Base-by-base conservation (phyloP, 441 rosid species). In the Capsella rubella region DNA sequence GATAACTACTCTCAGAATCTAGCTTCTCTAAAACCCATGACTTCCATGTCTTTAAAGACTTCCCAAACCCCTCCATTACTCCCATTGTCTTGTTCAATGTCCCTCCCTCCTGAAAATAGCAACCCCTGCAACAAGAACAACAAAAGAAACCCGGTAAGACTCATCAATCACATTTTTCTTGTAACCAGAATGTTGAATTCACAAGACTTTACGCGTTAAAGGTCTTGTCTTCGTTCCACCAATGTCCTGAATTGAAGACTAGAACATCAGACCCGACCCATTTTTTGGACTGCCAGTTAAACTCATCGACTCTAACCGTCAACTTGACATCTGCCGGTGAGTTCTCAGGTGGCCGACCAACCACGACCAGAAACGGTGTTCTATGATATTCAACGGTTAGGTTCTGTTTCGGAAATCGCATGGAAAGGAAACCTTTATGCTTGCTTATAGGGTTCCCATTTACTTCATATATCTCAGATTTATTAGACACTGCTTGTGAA, bases 201-300 rank as follows among this genome's bases (percentile, higher is more conserved):
- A 15, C 12, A 56, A 14, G 39, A 10, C 10, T 72, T 10, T 90
- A 89, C 99, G 80, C 66, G 49, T 78, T 85, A 35, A 81, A 58
- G 21, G 92, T 92, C 81, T 92, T 95, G 39, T 83, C 86, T 35
- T 81, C 80, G 31, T 87, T 92, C 99, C 97, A 95, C 97, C 96
- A 92, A 50, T 91, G 97, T 7, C 97, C 97, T 4, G 89, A 79
- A 60, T 87, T 91, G 83, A 92, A 88, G 43, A 92, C 79, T 1
- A 95, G 72, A 64, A 95, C 85, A 75, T 92, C 82, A 0, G 97
- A 95, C 6, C 83, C 96, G 3, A 54, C 77, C 98, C 98, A 92
- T 34, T 68, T 82, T 9, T 34, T 69, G 3, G 93, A 85, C 67
- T 80, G 85, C 95, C 94, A 87, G 71, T 88, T 88, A 61, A 95